A percentile compares a stretch with the other conserved stretches of the same genome.
Evolutionary conservation across 495 filamentous ascomycete genomes (phyloP).

Genomic region (Pyrenopolyporus hunteri): DNA sequence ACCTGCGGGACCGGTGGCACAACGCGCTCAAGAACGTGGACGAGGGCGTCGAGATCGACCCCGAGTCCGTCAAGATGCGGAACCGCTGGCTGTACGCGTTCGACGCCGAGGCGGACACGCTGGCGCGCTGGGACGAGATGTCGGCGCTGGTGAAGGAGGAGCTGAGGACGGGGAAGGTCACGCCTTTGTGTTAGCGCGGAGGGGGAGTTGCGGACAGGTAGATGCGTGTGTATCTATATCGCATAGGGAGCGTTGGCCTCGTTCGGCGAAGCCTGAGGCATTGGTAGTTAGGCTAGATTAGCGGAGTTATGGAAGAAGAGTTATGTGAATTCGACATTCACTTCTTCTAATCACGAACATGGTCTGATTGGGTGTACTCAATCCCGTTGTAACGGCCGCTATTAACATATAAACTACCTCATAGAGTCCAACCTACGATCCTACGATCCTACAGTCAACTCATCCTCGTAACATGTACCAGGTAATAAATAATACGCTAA

Average conservation of each 20-base stretch:
- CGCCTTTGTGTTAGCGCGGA: slow-evolving; percentile 44
- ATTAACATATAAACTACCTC: too few relatives aligned
- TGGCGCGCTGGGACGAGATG: slow-evolving; percentile 51
- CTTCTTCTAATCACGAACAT: too few relatives aligned
- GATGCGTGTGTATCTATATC: background rate
- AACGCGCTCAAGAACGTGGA: slow-evolving; percentile 55
- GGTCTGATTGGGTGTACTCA: too few relatives aligned
- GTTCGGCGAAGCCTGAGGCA: too few relatives aligned
- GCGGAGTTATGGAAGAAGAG: too few relatives aligned
- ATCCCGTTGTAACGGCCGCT: too few relatives aligned
- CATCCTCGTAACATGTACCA: too few relatives aligned
- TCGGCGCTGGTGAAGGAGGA: slow-evolving; percentile 48
- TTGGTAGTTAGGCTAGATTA: too few relatives aligned
- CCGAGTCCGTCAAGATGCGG: slow-evolving; percentile 58
- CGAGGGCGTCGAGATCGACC: slow-evolving; percentile 56
- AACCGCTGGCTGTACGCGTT: slow-evolving; percentile 59
- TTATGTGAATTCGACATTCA: too few relatives aligned
- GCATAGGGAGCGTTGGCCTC: background rate
- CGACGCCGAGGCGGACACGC: slow-evolving; percentile 56
- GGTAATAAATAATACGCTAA: too few relatives aligned
- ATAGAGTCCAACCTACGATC: too few relatives aligned
- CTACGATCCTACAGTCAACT: too few relatives aligned
- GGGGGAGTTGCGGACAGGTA: background rate
- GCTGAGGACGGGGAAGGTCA: slow-evolving; percentile 47
- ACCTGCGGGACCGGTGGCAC: slow-evolving; percentile 60